phyloP scores from a whole-genome alignment of 768 basidiomycete species.

The Collybia nuda region DNA sequence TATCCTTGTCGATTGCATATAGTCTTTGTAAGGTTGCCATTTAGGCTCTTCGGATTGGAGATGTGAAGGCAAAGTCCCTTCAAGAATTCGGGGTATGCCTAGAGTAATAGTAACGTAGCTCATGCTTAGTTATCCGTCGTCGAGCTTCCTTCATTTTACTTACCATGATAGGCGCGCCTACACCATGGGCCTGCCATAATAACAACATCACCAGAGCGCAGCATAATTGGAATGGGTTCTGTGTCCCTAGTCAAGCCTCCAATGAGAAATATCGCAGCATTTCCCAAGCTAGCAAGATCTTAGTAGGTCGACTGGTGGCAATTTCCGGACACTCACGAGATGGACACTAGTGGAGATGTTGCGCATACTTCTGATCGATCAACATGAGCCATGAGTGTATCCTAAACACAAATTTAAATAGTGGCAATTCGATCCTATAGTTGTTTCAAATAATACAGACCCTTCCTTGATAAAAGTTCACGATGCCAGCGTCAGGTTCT shows the following conservation, averaged over 20 bases:
- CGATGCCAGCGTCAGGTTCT: conserved; percentile 97
- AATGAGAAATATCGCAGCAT: conserved; percentile 86
- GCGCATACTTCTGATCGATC: conserved; percentile 95
- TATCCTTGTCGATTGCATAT: conserved; percentile 70
- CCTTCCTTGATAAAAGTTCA: conserved; percentile 91
- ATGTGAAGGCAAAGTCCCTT: conserved; percentile 71
- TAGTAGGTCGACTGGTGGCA: neutral
- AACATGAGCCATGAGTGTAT: conserved; percentile 97
- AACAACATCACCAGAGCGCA: conserved; percentile 89
- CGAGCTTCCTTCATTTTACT: conserved; percentile 15
- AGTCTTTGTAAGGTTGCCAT: conserved; percentile 65
- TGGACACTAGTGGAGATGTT: conserved; percentile 88
- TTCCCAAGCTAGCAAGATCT: conserved; percentile 64
- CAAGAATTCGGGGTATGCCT: conserved; percentile 90
- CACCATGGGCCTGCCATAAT: conserved; percentile 91
- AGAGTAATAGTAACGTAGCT: neutral
- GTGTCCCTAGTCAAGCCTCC: conserved; percentile 79
- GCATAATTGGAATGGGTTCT: conserved; percentile 76
- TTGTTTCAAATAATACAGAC: conserved; percentile 22
- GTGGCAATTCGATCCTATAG: neutral
- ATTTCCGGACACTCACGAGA: conserved; percentile 62
- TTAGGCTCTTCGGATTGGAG: conserved; percentile 38
- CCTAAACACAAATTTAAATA: conserved; percentile 33
- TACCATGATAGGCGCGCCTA: conserved; percentile 90
- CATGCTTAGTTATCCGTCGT: neutral